Percentiles rank a stretch among this genome's conserved stretches.
These are phyloP conservation scores for Berberis thunbergii DNA, from an alignment of 164 flowering plant species.

Conservation along the genomic window DNA sequence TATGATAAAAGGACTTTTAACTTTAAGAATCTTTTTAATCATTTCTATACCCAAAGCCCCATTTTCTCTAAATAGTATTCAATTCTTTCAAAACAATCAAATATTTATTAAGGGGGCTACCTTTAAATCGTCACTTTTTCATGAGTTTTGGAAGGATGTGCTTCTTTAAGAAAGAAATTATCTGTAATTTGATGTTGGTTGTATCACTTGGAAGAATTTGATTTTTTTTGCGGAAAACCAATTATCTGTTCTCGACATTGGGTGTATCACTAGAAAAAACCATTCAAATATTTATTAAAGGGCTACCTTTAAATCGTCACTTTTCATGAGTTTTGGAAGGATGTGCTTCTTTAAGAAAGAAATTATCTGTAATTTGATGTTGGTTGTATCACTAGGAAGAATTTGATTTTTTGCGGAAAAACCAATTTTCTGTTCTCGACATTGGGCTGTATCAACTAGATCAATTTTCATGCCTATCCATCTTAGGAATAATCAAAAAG, in stretches of 20 bases:
- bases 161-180: too few relatives aligned
- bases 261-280: constrained; percentile 21
- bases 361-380: too few relatives aligned
- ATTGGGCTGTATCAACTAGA: constrained; percentile 33
- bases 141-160: too few relatives aligned
- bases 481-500: constrained; percentile 33
- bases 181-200: too few relatives aligned
- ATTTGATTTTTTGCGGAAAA: neutral
- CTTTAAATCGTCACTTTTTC: too few relatives aligned
- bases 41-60: neutral
- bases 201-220: neutral
- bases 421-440: neutral
- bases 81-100: too few relatives aligned
- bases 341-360: too few relatives aligned
- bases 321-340: too few relatives aligned
- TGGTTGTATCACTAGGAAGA: neutral
- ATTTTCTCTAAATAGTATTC: too few relatives aligned
- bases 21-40: constrained; percentile 7
- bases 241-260: constrained; percentile 15
- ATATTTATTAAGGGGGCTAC: too few relatives aligned
- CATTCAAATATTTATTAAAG: too few relatives aligned
- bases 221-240: neutral
- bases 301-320: too few relatives aligned
- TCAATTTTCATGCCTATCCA: constrained; percentile 34
- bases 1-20: constrained; percentile 2